Conservation (phyloP, 148 eudicot species). For the Vaccinium darrowii region DNA sequence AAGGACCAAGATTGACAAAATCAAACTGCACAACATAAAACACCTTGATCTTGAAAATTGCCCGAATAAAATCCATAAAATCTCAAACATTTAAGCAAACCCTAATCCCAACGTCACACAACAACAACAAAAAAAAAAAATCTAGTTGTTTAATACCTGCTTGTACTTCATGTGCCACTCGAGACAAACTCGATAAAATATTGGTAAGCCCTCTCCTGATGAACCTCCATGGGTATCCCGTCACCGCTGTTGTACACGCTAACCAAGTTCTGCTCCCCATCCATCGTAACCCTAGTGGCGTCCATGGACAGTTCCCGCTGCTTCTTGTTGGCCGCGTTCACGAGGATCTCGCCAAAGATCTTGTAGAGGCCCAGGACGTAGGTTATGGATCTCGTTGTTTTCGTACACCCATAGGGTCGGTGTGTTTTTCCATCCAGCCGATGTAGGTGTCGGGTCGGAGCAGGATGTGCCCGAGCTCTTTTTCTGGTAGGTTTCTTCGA, state of each 20-base stretch:
- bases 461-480: constrained; percentile 91
- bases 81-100: neutral
- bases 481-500: constrained; percentile 92
- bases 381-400: constrained; percentile 23
- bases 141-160: constrained; percentile 47
- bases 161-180: constrained; percentile 77
- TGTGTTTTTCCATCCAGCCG: constrained; percentile 75
- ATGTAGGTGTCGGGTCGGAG: constrained; percentile 95
- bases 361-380: constrained; percentile 93
- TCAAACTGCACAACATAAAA: no score
- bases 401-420: constrained; percentile 69
- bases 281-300: constrained; percentile 54
- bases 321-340: constrained; percentile 90
- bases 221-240: constrained; percentile 88
- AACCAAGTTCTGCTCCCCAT: constrained; percentile 45
- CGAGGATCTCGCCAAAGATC: constrained; percentile 91
- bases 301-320: constrained; percentile 85
- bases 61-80: no score
- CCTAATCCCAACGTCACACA: neutral
- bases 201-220: constrained; percentile 81
- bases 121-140: neutral
- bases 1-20: no score
- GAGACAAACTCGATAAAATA: constrained; percentile 83
- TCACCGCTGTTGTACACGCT: constrained; percentile 79
- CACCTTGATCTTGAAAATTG: no score